These are phyloP conservation scores for Lipomyces starkeyi DNA, from an alignment of 805 yeast species.

Conservation along the genomic window DNA sequence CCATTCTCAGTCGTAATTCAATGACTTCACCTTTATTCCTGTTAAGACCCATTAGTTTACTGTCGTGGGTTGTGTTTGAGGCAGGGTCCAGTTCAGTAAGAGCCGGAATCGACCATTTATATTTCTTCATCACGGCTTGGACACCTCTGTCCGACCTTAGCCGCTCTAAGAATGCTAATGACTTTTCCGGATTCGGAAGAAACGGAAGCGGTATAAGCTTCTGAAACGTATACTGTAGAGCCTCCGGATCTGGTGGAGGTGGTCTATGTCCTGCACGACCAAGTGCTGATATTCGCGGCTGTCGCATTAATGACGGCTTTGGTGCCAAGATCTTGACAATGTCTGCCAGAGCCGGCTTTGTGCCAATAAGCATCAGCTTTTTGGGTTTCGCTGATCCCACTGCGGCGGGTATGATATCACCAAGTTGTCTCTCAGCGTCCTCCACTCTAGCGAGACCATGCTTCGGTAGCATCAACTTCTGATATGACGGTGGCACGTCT, in stretches of 20 bases:
- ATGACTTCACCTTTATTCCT: conserved; percentile 47
- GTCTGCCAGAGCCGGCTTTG: conserved; percentile 40
- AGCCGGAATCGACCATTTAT: conserved; percentile 47
- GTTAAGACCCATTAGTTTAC: conserved; percentile 46
- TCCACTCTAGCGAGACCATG: conserved; percentile 39
- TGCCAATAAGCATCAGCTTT: conserved; percentile 45
- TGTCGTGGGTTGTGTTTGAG: conserved; percentile 44
- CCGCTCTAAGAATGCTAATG: conserved; percentile 43
- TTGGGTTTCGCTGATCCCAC: conserved; percentile 26
- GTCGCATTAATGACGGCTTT: background rate
- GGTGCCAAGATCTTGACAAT: conserved; percentile 24
- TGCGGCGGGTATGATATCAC: conserved; percentile 32
- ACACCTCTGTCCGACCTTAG: conserved; percentile 48
- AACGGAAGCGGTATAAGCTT: conserved; percentile 43
- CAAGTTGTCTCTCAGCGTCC: conserved; percentile 19
- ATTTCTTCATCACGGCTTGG: conserved; percentile 46
- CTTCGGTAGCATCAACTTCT: conserved; percentile 44
- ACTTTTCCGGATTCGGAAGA: conserved; percentile 45
- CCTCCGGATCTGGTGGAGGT: conserved; percentile 6
- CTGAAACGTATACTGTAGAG: conserved; percentile 44
- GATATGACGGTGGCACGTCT: conserved; percentile 42
- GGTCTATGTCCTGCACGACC: background rate
- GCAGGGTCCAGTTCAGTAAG: conserved; percentile 51
- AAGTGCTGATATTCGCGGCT: background rate
- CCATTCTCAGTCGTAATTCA: conserved; percentile 49